phyloP scores from a whole-genome alignment of 352 stramenopile species.

The Halophytophthora polymorphica region DNA sequence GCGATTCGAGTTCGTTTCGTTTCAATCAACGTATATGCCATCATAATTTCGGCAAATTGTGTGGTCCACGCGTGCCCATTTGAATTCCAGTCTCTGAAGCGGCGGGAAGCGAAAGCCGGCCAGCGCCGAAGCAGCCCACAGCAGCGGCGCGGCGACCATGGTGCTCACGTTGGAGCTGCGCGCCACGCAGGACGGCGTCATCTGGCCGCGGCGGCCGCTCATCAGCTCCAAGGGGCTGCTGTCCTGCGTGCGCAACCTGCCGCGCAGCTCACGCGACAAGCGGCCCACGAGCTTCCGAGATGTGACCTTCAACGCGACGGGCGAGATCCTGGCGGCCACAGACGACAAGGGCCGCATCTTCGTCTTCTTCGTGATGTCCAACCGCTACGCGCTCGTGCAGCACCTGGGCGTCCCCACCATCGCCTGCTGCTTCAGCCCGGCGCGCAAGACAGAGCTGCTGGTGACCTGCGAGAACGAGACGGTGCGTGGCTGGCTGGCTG shows the following conservation, averaged over 20 bases:
- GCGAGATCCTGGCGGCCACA: slow-evolving; percentile 59
- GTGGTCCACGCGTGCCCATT: not conserved
- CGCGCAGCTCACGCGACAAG: slow-evolving; percentile 58
- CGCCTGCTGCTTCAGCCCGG: slow-evolving; percentile 69
- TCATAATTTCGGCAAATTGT: not conserved
- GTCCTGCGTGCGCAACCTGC: slow-evolving; percentile 65
- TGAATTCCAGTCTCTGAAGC: no score
- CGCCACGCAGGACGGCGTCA: slow-evolving; percentile 63
- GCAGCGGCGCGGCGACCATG: slow-evolving; percentile 22
- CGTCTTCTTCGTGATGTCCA: slow-evolving; percentile 71
- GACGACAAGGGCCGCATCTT: slow-evolving; percentile 83
- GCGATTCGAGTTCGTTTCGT: no score
- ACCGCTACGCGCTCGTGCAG: slow-evolving; percentile 73
- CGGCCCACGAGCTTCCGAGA: slow-evolving; percentile 45
- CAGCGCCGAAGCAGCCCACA: not conserved
- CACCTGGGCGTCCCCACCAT: slow-evolving; percentile 59
- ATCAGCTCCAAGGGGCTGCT: slow-evolving; percentile 69
- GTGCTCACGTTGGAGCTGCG: slow-evolving; percentile 65
- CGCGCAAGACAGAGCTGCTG: slow-evolving; percentile 67
- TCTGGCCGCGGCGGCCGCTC: slow-evolving; percentile 69
- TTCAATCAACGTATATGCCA: no score
- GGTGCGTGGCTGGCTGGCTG: slow-evolving; percentile 17
- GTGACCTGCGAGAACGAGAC: slow-evolving; percentile 83
- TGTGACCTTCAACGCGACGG: slow-evolving; percentile 64
- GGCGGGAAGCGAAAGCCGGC: not conserved